Percentiles rank a stretch among this genome's conserved stretches.
Evolutionary conservation across 2,329 filamentous ascomycete genomes (phyloP).

Genomic region (Cladophialophora carrionii): DNA sequence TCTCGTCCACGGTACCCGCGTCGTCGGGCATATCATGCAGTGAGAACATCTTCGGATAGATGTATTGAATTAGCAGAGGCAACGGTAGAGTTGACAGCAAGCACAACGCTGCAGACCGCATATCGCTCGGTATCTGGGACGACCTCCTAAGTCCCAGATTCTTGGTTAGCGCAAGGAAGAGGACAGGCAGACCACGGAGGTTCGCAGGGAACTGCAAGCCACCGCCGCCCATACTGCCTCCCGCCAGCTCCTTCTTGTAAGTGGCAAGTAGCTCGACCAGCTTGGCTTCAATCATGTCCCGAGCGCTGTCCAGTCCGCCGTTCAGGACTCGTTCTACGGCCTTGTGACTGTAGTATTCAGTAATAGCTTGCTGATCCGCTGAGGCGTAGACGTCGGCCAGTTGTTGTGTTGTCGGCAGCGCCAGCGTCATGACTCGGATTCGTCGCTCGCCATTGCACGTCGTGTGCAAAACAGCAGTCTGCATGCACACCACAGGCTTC

Average conservation of each 20-base stretch:
- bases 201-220: slow-evolving; percentile 94
- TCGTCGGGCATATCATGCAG: slow-evolving; percentile 94
- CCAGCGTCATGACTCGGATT: slow-evolving; percentile 90
- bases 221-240: slow-evolving; percentile 89
- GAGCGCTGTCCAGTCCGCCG: slow-evolving; percentile 83
- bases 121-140: slow-evolving; percentile 88
- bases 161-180: slow-evolving; percentile 95
- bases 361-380: slow-evolving; percentile 90
- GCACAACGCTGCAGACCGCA: slow-evolving; percentile 89
- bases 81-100: slow-evolving; percentile 72
- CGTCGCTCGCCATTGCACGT: slow-evolving; percentile 96
- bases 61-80: slow-evolving; percentile 35
- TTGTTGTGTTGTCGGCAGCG: slow-evolving; percentile 88
- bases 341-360: slow-evolving; percentile 95
- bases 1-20: slow-evolving; percentile 79
- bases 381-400: slow-evolving; percentile 91
- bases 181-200: slow-evolving; percentile 79
- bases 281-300: slow-evolving; percentile 89
- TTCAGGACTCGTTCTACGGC: slow-evolving; percentile 88
- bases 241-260: slow-evolving; percentile 94
- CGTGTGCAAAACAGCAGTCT: slow-evolving; percentile 93
- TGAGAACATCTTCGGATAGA: slow-evolving; percentile 72
- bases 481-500: slow-evolving; percentile 88
- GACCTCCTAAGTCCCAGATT: slow-evolving; percentile 93
- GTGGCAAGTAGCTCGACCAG: slow-evolving; percentile 89